Evolutionary conservation across 1,284 basidiomycete species (phyloP), one percentile per base, ranked within the genome.

Genomic region (Cystobasidiaceae sp.): DNA sequence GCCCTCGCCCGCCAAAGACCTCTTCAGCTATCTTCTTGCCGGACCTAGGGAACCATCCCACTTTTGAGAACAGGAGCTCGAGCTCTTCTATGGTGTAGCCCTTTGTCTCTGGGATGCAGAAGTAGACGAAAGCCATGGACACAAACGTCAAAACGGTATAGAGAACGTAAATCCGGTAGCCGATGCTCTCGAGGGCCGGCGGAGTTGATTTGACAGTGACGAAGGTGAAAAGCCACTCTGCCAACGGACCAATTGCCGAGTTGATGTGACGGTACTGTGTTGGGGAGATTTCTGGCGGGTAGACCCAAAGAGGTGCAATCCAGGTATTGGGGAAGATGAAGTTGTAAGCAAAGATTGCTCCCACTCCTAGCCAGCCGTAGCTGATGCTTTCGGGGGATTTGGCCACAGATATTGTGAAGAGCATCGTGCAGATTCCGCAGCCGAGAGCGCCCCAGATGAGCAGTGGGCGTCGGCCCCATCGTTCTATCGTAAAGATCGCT

Each of bases 71-170:
- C 15, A 56, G 25, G 13, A 37, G 39, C 21, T 56, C 54, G 25
- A 56, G 25, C 21, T 56, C 54, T 32, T 56, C 54, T 23, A 56
- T 25, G 8, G 54, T 56, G 32, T 56, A 28, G 41, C 54, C 54
- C 41, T 56, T 56, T 2, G 58, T 60, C 27, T 60, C 58, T 13
- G 58, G 58, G n/a, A 60, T 60, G 58, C 58, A 60, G 33, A 60
- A 34, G 17, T 60, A 60, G 9, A 60, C 58, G 19, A 60, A 60
- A 17, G 48, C 46, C 46, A 44, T 23, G 6, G 43, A 44, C 19
- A 50, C n/a, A 34, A 60, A 60, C 15, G 48, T 45, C 58, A 60
- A 49, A 11, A 49, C 46, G 32, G 58, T 60, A 30, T 60, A 60
- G 33, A 60, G 50, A 7, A 60, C 48, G 25, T 60, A 60, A 27